phyloP scores from a whole-genome alignment of 2,329 filamentous ascomycete genomes.

The Trichoderma endophyticum region DNA sequence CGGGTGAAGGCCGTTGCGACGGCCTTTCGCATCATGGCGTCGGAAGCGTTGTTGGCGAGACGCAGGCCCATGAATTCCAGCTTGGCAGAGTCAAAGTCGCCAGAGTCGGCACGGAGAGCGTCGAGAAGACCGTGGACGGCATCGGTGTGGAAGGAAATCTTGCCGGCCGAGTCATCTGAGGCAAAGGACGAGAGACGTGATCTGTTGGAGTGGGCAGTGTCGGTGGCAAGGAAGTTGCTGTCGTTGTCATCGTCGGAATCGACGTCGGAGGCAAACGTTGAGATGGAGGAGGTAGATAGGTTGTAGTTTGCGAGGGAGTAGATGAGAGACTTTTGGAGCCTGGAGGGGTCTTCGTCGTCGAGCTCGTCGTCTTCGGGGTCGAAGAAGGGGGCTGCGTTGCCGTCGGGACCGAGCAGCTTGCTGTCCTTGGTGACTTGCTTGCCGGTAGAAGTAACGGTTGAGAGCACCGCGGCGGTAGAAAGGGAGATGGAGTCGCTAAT shows the following conservation, averaged over 20 bases:
- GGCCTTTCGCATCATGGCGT: constrained; percentile 81
- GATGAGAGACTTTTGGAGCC: constrained; percentile 54
- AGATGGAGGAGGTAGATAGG: constrained; percentile 54
- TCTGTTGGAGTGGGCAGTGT: constrained; percentile 46
- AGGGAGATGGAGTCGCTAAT: constrained; percentile 61
- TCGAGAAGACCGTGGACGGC: constrained; percentile 85
- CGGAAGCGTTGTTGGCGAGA: constrained; percentile 85
- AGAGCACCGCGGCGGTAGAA: constrained; percentile 34
- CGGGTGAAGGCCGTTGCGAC: constrained; percentile 83
- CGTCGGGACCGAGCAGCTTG: constrained; percentile 45
- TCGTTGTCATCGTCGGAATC: constrained; percentile 65
- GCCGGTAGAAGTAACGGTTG: constrained; percentile 36
- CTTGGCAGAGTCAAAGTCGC: constrained; percentile 77
- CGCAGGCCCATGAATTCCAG: constrained; percentile 93
- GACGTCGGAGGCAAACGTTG: constrained; percentile 61
- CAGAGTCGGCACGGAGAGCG: constrained; percentile 69
- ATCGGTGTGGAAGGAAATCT: constrained; percentile 72
- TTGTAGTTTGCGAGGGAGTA: constrained; percentile 53
- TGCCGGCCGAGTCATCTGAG: constrained; percentile 63
- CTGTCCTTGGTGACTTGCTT: constrained; percentile 40
- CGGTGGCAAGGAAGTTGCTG: constrained; percentile 52
- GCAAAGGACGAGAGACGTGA: constrained; percentile 69
- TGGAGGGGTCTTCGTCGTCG: constrained; percentile 48
- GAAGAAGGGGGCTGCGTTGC: constrained; percentile 49
- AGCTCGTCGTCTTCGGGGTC: constrained; percentile 48